phyloP scores from a whole-genome alignment of 2,329 filamentous ascomycete species.

The Xylariaceae sp. region DNA sequence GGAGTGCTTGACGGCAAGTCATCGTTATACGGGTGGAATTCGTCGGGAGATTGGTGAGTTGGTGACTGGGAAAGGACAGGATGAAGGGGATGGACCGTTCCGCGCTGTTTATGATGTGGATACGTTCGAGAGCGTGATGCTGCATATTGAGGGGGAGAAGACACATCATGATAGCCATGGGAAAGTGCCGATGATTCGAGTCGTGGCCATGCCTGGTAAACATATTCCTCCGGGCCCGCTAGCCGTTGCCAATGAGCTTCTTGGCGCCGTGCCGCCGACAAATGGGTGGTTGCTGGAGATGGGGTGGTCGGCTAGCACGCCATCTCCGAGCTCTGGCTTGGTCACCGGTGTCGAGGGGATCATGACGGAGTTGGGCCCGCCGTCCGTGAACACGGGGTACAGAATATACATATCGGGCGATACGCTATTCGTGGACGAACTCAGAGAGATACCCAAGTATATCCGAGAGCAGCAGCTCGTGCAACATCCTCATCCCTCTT shows the following conservation, averaged over 20 bases:
- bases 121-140: constrained; percentile 47
- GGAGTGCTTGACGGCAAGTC: constrained; percentile 39
- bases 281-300: constrained; percentile 65
- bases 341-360: background rate
- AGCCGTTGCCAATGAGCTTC: constrained; percentile 36
- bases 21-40: constrained; percentile 22
- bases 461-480: constrained; percentile 35
- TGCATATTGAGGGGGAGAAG: constrained; percentile 30
- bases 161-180: constrained; percentile 31
- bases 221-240: constrained; percentile 47
- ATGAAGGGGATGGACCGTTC: constrained; percentile 43
- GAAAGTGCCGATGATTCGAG: constrained; percentile 42
- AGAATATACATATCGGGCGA: constrained; percentile 63
- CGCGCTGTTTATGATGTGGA: constrained; percentile 50
- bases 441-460: constrained; percentile 50
- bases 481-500: background rate
- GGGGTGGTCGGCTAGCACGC: constrained; percentile 37
- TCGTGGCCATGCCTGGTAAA: constrained; percentile 61
- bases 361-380: constrained; percentile 7
- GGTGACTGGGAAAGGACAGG: background rate
- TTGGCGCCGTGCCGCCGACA: constrained; percentile 51
- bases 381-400: constrained; percentile 44
- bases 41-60: background rate
- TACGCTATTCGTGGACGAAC: constrained; percentile 57
- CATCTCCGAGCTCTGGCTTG: background rate